Percentiles rank a stretch among this genome's conserved stretches.
These are phyloP conservation scores for Phaeoacremonium minimum DNA, from an alignment of 2,329 filamentous ascomycete genomes.

Conservation along the genomic window DNA sequence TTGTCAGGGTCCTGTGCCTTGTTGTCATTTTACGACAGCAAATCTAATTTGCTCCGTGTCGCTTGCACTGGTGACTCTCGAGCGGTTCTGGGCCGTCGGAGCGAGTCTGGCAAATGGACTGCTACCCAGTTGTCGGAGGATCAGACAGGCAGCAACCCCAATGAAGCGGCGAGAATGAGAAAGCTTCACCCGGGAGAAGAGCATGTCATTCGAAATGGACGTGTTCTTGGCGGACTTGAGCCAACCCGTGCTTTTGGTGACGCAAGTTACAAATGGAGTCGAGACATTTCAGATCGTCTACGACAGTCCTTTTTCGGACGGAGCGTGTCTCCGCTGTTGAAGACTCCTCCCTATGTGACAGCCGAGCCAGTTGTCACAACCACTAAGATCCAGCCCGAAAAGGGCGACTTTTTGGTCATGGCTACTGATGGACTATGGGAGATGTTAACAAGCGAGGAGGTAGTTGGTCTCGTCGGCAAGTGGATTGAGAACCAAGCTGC, in stretches of 20 bases:
- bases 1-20: slow-evolving; percentile 96
- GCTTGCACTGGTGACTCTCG: slow-evolving; percentile 96
- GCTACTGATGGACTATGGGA: slow-evolving; percentile 98
- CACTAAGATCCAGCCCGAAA: slow-evolving; percentile 82
- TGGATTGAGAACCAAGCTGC: slow-evolving; percentile 81
- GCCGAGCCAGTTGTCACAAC: slow-evolving; percentile 93
- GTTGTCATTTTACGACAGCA: slow-evolving; percentile 91
- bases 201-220: slow-evolving; percentile 80
- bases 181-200: slow-evolving; percentile 86
- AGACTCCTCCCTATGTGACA: slow-evolving; percentile 94
- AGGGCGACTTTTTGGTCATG: slow-evolving; percentile 92
- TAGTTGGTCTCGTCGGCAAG: slow-evolving; percentile 90
- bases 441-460: slow-evolving; percentile 98
- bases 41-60: slow-evolving; percentile 81
- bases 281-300: slow-evolving; percentile 77
- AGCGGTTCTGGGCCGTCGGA: slow-evolving; percentile 81
- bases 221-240: slow-evolving; percentile 87
- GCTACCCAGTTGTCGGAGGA: slow-evolving; percentile 87
- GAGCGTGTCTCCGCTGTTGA: slow-evolving; percentile 69
- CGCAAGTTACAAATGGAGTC: slow-evolving; percentile 93
- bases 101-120: slow-evolving; percentile 80
- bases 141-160: slow-evolving; percentile 85
- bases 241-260: slow-evolving; percentile 94
- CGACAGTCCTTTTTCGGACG: slow-evolving; percentile 85
- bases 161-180: slow-evolving; percentile 77